Conservation (phyloP, 2,329 filamentous ascomycete genomes). For the Tolypocladium pustulatum region DNA sequence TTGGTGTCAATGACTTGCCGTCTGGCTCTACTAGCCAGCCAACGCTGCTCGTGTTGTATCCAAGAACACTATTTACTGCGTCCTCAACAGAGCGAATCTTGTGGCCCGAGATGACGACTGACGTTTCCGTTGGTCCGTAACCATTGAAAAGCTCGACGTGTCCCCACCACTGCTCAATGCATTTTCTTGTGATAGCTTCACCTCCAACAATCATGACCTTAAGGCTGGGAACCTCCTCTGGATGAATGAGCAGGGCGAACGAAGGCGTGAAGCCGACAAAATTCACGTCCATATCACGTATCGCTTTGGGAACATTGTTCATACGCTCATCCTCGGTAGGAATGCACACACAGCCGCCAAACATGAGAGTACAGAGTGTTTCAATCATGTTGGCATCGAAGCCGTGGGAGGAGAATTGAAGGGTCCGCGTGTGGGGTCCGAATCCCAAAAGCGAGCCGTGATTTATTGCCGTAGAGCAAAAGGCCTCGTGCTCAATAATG, state of each 20-base stretch:
- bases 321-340: slow-evolving; percentile 8
- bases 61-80: slow-evolving; percentile 1
- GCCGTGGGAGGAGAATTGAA: slow-evolving; percentile 8
- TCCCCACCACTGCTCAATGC: slow-evolving; percentile 6
- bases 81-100: not conserved
- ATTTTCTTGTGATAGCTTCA: slow-evolving; percentile 4
- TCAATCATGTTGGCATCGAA: slow-evolving; percentile 12
- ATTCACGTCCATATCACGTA: slow-evolving; percentile 8
- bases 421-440: not conserved
- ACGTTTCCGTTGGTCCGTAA: slow-evolving; percentile 8
- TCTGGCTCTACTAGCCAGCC: slow-evolving; percentile 2
- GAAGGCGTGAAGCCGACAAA: slow-evolving; percentile 7
- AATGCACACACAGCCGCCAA: slow-evolving; percentile 13
- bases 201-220: slow-evolving; percentile 5
- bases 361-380: slow-evolving; percentile 9
- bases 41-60: slow-evolving; percentile 5
- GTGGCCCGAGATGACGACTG: slow-evolving; percentile 1
- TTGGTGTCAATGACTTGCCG: slow-evolving; percentile 6
- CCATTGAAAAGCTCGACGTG: slow-evolving; percentile 8
- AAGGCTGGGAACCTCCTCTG: slow-evolving; percentile 5
- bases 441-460: slow-evolving; percentile 2
- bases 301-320: slow-evolving; percentile 7
- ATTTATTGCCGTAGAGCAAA: slow-evolving; percentile 1
- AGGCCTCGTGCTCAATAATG: slow-evolving; percentile 7
- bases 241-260: slow-evolving; percentile 6